These are phyloP conservation scores for Phytophthora pistaciae DNA, from an alignment of 352 stramenopile species.

Conservation along the genomic window DNA sequence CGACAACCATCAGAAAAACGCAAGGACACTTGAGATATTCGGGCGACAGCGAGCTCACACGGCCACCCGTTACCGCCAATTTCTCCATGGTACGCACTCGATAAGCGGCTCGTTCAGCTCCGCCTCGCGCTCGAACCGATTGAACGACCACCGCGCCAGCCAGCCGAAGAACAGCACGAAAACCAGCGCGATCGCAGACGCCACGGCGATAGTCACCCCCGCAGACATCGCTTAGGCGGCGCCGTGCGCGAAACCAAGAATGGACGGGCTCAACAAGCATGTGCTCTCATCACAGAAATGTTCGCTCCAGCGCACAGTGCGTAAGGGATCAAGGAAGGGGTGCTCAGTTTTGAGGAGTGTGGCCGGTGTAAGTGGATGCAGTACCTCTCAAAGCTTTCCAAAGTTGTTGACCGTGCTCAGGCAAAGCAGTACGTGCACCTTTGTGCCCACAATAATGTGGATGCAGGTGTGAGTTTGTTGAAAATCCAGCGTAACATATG, in stretches of 20 bases:
- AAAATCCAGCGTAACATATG: no score
- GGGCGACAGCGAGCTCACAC: not conserved
- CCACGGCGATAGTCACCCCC: constrained; percentile 11
- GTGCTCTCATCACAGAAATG: constrained; percentile 1
- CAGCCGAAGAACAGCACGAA: constrained; percentile 16
- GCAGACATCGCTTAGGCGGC: constrained; percentile 11
- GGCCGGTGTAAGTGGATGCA: not conserved
- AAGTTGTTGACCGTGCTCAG: not conserved
- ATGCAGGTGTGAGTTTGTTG: not conserved
- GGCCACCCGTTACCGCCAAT: not conserved
- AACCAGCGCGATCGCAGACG: constrained; percentile 13
- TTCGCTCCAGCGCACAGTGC: not conserved
- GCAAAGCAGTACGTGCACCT: not conserved
- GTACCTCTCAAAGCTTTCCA: not conserved
- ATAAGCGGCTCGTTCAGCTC: constrained; percentile 32
- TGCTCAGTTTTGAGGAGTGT: not conserved
- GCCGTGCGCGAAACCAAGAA: not conserved
- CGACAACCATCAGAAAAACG: constrained; percentile 3
- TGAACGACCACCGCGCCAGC: constrained; percentile 16
- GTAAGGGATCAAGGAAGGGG: not conserved
- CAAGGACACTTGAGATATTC: not conserved
- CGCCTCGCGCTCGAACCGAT: constrained; percentile 19
- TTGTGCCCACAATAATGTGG: not conserved
- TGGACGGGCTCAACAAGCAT: not conserved
- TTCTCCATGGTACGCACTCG: constrained; percentile 14